Base-by-base conservation (phyloP, 2,329 filamentous ascomycete species). In the Tolypocladium endophyticum region DNA sequence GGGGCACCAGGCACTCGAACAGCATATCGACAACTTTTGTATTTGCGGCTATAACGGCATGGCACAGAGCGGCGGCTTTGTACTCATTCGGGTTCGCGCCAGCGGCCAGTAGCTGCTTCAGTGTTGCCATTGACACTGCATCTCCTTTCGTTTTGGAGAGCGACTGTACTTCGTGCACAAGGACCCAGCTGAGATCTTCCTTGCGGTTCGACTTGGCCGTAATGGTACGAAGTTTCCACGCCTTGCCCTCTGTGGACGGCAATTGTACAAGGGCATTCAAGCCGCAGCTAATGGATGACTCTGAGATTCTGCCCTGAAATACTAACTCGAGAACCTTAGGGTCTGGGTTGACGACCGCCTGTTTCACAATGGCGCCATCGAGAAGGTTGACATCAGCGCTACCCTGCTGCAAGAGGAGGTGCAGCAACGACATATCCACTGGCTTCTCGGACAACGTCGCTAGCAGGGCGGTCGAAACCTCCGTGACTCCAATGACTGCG, bases 81-180 rank as follows among this genome's bases (percentile, higher is more conserved):
- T 77, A 74, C 1, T 75, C 73, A 62, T 85, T 84, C n/a, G 83
- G 72, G 55, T 84, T 78, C 2, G 82, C 83, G 0, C 81, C 81
- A 1, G 77, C 73, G 1, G 75, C 72, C 1, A 86, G 66, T 0
- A 86, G 73, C 0, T 74, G 69, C 59, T 76, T 74, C 39, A 84
- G 60, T 0, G 79, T 75, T 2, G 76, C 71, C 6, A 81, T 68
- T 1, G 74, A 74, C 4, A 77, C 74, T 14, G 74, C 67, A 1
- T 72, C 67, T 0, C 69, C 67, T 0, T 69, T 71, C 8, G 3
- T 71, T 70, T 58, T 76, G 70, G 12, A 80, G 67, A 4, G 65
- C 1, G 71, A 73, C 52, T 79, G 74, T 5, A 84, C 78, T 64
- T 86, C 83, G 20, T 77, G 75, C 14, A 79, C 73, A 1, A 86